phyloP scores from a whole-genome alignment of 495 filamentous ascomycete species.

The Echria macrotheca region DNA sequence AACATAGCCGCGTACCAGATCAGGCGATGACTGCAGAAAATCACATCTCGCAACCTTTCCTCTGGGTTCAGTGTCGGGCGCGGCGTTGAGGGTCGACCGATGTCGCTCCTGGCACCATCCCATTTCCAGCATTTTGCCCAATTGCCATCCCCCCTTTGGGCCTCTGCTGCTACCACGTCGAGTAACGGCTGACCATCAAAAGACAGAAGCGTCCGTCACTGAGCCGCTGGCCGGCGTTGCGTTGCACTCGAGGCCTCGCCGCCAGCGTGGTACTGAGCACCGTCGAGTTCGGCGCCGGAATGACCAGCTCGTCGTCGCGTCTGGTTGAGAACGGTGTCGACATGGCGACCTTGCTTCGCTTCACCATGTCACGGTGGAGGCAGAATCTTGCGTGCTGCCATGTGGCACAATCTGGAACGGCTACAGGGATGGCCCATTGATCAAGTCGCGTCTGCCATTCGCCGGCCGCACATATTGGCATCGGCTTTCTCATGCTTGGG shows the following conservation, averaged over 20 bases:
- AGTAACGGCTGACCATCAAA: not conserved
- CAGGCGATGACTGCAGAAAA: conserved; percentile 26
- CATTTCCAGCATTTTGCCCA: conserved; percentile 3
- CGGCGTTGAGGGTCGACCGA: conserved; percentile 11
- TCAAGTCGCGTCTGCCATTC: too few relatives aligned
- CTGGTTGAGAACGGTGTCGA: not conserved
- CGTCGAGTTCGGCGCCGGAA: too few relatives aligned
- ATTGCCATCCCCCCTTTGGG: not conserved
- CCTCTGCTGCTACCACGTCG: not conserved
- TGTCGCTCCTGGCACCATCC: conserved; percentile 14
- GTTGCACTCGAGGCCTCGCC: too few relatives aligned
- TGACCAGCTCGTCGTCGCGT: too few relatives aligned
- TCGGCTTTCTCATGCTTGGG: conserved; percentile 1
- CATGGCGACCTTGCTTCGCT: too few relatives aligned
- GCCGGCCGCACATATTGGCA: too few relatives aligned
- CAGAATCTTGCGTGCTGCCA: too few relatives aligned
- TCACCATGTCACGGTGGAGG: too few relatives aligned
- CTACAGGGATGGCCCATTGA: conserved; percentile 3
- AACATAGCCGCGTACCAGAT: conserved; percentile 21
- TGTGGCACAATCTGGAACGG: conserved; percentile 23
- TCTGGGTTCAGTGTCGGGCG: conserved; percentile 22
- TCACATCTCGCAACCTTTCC: conserved; percentile 28
- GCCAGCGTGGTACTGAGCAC: too few relatives aligned
- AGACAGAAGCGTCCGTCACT: too few relatives aligned
- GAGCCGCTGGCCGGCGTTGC: too few relatives aligned